Percentiles rank a stretch among this genome's conserved stretches.
Conservation (phyloP, 805 yeast species). For the Candida taoyuanica region DNA sequence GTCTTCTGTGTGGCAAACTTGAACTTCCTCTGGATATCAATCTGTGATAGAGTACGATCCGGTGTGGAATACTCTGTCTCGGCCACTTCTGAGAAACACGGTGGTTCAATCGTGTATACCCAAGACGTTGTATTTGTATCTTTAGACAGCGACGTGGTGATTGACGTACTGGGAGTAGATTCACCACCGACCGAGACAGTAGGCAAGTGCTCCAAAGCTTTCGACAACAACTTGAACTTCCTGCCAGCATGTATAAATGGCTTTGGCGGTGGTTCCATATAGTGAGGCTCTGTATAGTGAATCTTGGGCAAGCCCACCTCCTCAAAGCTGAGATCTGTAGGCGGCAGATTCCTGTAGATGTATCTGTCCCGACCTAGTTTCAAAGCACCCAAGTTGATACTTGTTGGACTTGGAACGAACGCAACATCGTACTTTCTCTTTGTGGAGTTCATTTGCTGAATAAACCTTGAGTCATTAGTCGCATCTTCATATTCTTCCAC, state of each 20-base stretch:
- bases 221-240: constrained; percentile 45
- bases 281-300: constrained; percentile 61
- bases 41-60: constrained; percentile 39
- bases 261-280: constrained; percentile 41
- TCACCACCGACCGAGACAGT: constrained; percentile 25
- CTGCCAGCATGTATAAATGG: constrained; percentile 69
- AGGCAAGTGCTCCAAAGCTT: constrained; percentile 31
- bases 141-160: not conserved
- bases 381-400: not conserved
- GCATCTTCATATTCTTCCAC: constrained; percentile 2
- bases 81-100: constrained; percentile 46
- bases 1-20: constrained; percentile 35
- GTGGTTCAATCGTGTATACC: constrained; percentile 38
- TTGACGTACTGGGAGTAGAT: constrained; percentile 3
- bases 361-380: constrained; percentile 1
- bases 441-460: constrained; percentile 1
- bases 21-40: constrained; percentile 40
- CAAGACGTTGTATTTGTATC: constrained; percentile 27
- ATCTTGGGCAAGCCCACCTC: constrained; percentile 43
- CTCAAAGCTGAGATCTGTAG: constrained; percentile 37
- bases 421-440: constrained; percentile 13
- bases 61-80: constrained; percentile 4
- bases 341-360: constrained; percentile 14
- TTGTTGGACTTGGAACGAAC: not conserved
- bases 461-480: constrained; percentile 11